Percentiles rank a stretch among this genome's conserved stretches.
Evolutionary conservation across 805 yeast species (phyloP).

Genomic region (Kodamaea kakaduensis): DNA sequence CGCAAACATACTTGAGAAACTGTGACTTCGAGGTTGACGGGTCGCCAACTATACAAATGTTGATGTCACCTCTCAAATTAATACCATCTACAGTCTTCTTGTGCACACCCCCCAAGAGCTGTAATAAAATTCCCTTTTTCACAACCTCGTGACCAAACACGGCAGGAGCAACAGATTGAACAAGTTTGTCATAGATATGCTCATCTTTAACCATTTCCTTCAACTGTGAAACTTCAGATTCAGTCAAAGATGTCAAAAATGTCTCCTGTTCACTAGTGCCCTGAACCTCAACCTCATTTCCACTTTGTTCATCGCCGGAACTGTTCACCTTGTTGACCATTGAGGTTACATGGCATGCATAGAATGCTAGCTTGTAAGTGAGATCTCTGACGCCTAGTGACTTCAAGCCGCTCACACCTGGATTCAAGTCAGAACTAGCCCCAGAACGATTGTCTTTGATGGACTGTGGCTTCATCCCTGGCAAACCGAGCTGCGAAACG

Average conservation of each 20-base stretch:
- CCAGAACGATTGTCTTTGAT: conserved; percentile 58
- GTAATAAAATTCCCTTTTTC: conserved; percentile 86
- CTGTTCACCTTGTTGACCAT: conserved; percentile 31
- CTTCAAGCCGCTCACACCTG: conserved; percentile 86
- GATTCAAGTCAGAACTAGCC: conserved; percentile 65
- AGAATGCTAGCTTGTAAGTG: conserved; percentile 85
- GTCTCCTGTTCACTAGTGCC: conserved; percentile 75
- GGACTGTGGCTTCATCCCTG: conserved; percentile 88
- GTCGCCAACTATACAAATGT: conserved; percentile 94
- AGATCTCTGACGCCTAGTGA: conserved; percentile 92
- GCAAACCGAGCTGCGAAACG: conserved; percentile 87
- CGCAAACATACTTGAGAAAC: conserved; percentile 86
- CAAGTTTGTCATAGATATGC: conserved; percentile 78
- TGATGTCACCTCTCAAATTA: conserved; percentile 92
- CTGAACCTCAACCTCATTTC: conserved; percentile 24
- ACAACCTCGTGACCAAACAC: conserved; percentile 94
- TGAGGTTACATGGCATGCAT: conserved; percentile 87
- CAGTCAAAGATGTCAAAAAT: conserved; percentile 71
- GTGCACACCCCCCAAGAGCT: conserved; percentile 93
- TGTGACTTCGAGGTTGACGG: conserved; percentile 98
- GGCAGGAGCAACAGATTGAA: conserved; percentile 89
- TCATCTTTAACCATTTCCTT: conserved; percentile 88
- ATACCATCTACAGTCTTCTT: conserved; percentile 92
- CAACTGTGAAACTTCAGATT: conserved; percentile 78
- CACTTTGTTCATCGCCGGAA: conserved; percentile 17